Conservation (phyloP, 768 basidiomycete species). For the Lepiota venenata region DNA sequence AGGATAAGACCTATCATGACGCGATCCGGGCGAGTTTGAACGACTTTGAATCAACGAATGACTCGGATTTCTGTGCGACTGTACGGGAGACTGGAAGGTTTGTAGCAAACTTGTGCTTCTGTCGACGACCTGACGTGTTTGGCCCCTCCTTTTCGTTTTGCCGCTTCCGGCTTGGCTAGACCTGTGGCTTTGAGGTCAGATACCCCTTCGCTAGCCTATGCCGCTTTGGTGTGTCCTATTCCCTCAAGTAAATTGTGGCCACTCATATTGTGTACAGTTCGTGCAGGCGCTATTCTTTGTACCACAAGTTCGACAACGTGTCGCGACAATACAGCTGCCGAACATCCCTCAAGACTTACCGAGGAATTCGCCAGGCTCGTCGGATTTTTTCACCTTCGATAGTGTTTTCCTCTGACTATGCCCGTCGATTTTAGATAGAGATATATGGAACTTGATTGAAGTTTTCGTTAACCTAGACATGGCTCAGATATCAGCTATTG, state of each 20-base stretch:
- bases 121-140: background rate
- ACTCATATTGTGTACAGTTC: conserved; percentile 24
- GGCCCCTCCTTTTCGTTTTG: background rate
- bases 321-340: conserved; percentile 30
- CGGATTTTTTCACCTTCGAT: background rate
- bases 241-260: background rate
- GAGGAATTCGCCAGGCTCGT: conserved; percentile 25
- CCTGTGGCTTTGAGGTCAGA: conserved; percentile 69
- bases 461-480: conserved; percentile 70
- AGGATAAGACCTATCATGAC: conserved; percentile 62
- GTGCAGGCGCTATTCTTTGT: conserved; percentile 64
- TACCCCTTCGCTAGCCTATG: conserved; percentile 46
- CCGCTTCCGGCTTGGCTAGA: conserved; percentile 29
- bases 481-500: conserved; percentile 53
- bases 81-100: conserved; percentile 59
- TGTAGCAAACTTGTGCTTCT: conserved; percentile 16
- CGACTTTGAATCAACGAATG: conserved; percentile 44
- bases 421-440: conserved; percentile 32
- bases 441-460: conserved; percentile 58
- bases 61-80: conserved; percentile 46
- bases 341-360: conserved; percentile 21
- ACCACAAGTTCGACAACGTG: conserved; percentile 59
- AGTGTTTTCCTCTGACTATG: background rate
- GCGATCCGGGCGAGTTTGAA: conserved; percentile 72
- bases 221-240: conserved; percentile 45